These are phyloP conservation scores for Colletotrichum theobromicola DNA, from an alignment of 2,329 filamentous ascomycete genomes.

Conservation along the genomic window DNA sequence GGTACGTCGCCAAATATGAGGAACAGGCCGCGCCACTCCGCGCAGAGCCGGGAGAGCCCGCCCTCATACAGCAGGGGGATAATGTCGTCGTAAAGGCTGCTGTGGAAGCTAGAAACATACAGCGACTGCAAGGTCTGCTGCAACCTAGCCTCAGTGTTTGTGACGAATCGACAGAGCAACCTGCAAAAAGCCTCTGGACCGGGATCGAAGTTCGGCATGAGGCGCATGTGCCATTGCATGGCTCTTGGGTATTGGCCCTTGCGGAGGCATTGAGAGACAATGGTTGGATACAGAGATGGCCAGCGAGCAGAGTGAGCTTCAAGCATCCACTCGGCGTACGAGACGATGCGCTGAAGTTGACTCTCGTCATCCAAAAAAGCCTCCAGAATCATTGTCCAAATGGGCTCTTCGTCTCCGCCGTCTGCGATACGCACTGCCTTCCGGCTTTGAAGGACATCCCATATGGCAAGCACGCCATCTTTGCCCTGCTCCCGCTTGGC, in stretches of 20 bases:
- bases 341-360: constrained; percentile 36
- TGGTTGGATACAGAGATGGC: constrained; percentile 56
- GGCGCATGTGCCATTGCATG: constrained; percentile 52
- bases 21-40: constrained; percentile 52
- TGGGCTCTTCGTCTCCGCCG: constrained; percentile 26
- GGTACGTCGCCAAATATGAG: constrained; percentile 47
- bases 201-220: constrained; percentile 49
- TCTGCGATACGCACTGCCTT: constrained; percentile 27
- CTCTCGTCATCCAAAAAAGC: constrained; percentile 30
- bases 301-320: constrained; percentile 44
- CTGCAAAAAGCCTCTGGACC: constrained; percentile 43
- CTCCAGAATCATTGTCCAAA: constrained; percentile 32
- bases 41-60: constrained; percentile 50
- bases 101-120: constrained; percentile 49
- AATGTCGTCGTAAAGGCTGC: constrained; percentile 53
- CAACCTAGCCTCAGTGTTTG: constrained; percentile 38
- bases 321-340: constrained; percentile 49
- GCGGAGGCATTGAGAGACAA: constrained; percentile 48
- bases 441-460: constrained; percentile 29
- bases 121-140: constrained; percentile 47
- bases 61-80: constrained; percentile 55
- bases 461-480: constrained; percentile 28
- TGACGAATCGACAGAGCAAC: constrained; percentile 48
- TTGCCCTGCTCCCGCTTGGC: constrained; percentile 25
- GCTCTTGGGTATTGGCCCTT: constrained; percentile 41